These are phyloP conservation scores for Litsea cubeba DNA, from an alignment of 164 flowering plant genomes.

Conservation along the genomic window DNA sequence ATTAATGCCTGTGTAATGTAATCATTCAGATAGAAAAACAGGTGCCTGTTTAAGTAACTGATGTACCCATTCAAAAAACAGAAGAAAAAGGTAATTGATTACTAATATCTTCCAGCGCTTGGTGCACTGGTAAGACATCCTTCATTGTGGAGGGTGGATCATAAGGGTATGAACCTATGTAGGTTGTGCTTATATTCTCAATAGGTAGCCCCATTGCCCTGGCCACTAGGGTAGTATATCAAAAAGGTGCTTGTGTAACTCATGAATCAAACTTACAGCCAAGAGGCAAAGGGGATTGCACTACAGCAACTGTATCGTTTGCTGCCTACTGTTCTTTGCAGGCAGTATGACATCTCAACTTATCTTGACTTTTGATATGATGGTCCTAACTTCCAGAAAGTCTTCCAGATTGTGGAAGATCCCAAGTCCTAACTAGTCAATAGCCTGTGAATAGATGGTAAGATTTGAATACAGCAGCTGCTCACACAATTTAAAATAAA, in stretches of 20 bases:
- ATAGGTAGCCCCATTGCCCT: too few species aligned
- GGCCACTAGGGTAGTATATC: background rate
- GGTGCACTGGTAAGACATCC: background rate
- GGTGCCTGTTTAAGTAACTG: background rate
- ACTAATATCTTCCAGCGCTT: background rate
- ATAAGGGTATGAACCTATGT: background rate
- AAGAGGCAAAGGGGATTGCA: too few species aligned
- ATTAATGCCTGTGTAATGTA: background rate
- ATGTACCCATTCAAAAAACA: too few species aligned
- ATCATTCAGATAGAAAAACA: background rate
- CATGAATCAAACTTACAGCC: too few species aligned
- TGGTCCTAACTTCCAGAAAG: background rate
- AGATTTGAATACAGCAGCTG: too few species aligned
- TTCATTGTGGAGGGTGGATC: background rate
- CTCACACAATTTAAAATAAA: too few species aligned
- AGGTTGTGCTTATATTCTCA: background rate
- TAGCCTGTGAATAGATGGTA: background rate
- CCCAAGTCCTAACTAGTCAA: background rate
- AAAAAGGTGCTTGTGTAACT: background rate
- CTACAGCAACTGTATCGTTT: too few species aligned
- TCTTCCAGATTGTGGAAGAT: background rate
- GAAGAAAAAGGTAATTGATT: background rate
- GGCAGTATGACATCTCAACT: too few species aligned
- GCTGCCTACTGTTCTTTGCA: too few species aligned
- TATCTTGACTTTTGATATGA: too few species aligned